phyloP scores from a whole-genome alignment of 805 yeast genomes.

The Barnettozyma populi region DNA sequence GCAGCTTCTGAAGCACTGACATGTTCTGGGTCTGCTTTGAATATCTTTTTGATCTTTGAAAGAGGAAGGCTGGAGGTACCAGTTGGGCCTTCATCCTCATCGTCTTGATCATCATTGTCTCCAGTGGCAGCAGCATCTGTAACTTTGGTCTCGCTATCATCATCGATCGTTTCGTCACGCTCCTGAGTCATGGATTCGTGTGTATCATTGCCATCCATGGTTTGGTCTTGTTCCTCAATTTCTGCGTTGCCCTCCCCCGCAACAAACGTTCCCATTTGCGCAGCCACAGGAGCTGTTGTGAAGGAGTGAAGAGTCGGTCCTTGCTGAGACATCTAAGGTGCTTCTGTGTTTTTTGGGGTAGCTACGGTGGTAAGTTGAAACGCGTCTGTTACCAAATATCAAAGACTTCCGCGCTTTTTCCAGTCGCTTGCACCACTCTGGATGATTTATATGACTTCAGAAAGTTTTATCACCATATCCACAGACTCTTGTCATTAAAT shows the following conservation, averaged over 20 bases:
- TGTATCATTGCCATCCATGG: conserved; percentile 10
- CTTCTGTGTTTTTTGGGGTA: background rate
- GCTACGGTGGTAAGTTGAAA: background rate
- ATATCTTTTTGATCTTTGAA: conserved; percentile 62
- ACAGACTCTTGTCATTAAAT: too few relatives aligned
- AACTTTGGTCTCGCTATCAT: background rate
- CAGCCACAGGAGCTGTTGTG: conserved; percentile 1
- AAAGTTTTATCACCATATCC: too few relatives aligned
- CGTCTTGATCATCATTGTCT: conserved; percentile 2
- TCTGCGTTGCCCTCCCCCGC: conserved; percentile 10
- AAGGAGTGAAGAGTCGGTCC: conserved; percentile 24
- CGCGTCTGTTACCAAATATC: background rate
- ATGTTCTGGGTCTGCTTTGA: conserved; percentile 73
- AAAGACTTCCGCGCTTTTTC: background rate
- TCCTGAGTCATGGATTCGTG: conserved; percentile 5
- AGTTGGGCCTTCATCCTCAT: conserved; percentile 22
- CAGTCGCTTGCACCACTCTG: background rate
- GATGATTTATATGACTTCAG: too few relatives aligned
- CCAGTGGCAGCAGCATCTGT: conserved; percentile 2
- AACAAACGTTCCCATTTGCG: conserved; percentile 1
- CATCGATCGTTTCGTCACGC: conserved; percentile 11
- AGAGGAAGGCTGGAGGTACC: conserved; percentile 48
- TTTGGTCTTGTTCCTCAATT: conserved; percentile 13
- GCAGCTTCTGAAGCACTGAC: conserved; percentile 62
- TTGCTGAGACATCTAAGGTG: background rate